Evolutionary conservation across 1,139 yeast species (phyloP).

Genomic region (Protomyces lactucae-debilis): DNA sequence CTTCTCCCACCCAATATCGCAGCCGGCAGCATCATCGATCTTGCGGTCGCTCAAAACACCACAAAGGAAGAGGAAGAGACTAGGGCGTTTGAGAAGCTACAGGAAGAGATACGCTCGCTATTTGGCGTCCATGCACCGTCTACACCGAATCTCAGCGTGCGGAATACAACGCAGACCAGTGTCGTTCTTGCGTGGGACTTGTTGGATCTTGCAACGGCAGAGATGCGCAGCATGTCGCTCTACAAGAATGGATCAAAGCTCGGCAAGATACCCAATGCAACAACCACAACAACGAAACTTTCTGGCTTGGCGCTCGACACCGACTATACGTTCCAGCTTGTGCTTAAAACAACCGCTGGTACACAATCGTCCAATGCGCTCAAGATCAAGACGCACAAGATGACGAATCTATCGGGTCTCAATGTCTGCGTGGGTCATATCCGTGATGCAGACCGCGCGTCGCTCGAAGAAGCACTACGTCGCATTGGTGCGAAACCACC

Average conservation of each 20-base stretch:
- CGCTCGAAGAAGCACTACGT: slow-evolving; percentile 58
- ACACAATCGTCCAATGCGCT: slow-evolving; percentile 62
- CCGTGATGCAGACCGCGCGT: slow-evolving; percentile 55
- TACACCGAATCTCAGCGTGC: slow-evolving; percentile 62
- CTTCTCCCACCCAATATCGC: slow-evolving; percentile 82
- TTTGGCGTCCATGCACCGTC: slow-evolving; percentile 74
- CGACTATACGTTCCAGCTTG: slow-evolving; percentile 70
- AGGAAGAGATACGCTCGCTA: slow-evolving; percentile 63
- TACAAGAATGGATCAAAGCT: slow-evolving; percentile 75
- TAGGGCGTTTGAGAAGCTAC: slow-evolving; percentile 56
- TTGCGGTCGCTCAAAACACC: slow-evolving; percentile 76
- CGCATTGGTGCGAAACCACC: slow-evolving; percentile 81
- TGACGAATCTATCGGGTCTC: slow-evolving; percentile 93
- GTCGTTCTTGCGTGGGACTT: slow-evolving; percentile 94
- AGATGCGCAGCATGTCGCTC: slow-evolving; percentile 66
- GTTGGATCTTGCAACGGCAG: slow-evolving; percentile 76
- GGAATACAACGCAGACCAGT: slow-evolving; percentile 87
- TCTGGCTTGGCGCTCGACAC: slow-evolving; percentile 89
- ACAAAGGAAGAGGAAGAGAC: slow-evolving; percentile 61
- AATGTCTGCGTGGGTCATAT: slow-evolving; percentile 86
- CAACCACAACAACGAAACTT: slow-evolving; percentile 75
- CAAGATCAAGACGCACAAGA: slow-evolving; percentile 78
- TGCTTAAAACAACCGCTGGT: slow-evolving; percentile 87
- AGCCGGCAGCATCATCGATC: slow-evolving; percentile 90
- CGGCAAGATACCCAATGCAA: slow-evolving; percentile 83